Conservation (phyloP, 1,284 basidiomycete genomes). For the Ustilago nuda region DNA sequence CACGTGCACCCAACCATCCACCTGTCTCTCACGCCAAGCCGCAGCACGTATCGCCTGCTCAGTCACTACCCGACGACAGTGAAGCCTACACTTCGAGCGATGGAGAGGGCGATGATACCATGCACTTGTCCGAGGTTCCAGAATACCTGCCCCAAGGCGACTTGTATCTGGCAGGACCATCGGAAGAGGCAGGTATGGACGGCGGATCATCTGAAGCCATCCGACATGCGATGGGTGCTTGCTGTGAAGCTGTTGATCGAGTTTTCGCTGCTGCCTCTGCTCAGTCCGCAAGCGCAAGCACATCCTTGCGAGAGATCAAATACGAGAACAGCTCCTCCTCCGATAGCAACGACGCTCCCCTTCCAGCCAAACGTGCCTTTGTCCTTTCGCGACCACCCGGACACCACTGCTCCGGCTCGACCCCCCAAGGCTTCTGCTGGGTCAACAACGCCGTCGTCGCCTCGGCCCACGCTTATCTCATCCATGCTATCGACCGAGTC, state of each 20-base stretch:
- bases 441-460: slow-evolving; percentile 92
- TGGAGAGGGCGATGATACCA: slow-evolving; percentile 58
- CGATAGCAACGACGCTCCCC: neutral
- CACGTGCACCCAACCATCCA: slow-evolving; percentile 36
- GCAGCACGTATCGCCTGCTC: slow-evolving; percentile 14
- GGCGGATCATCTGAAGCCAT: slow-evolving; percentile 66
- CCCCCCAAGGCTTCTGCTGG: slow-evolving; percentile 86
- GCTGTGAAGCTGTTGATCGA: slow-evolving; percentile 64
- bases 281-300: neutral
- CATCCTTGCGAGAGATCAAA: slow-evolving; percentile 20
- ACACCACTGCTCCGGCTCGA: slow-evolving; percentile 66
- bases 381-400: slow-evolving; percentile 68
- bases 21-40: slow-evolving; percentile 22
- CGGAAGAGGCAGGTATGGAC: slow-evolving; percentile 12
- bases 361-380: slow-evolving; percentile 61
- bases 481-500: slow-evolving; percentile 81
- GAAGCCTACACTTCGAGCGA: slow-evolving; percentile 51
- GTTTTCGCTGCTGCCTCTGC: slow-evolving; percentile 40
- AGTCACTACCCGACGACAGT: slow-evolving; percentile 27
- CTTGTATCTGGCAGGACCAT: slow-evolving; percentile 63
- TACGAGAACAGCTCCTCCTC: slow-evolving; percentile 3
- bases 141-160: slow-evolving; percentile 63
- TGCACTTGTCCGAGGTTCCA: slow-evolving; percentile 61
- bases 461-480: slow-evolving; percentile 89
- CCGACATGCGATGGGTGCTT: slow-evolving; percentile 61